Evolutionary conservation across 495 filamentous ascomycete genomes (phyloP).

Genomic region (Halenospora varia): DNA sequence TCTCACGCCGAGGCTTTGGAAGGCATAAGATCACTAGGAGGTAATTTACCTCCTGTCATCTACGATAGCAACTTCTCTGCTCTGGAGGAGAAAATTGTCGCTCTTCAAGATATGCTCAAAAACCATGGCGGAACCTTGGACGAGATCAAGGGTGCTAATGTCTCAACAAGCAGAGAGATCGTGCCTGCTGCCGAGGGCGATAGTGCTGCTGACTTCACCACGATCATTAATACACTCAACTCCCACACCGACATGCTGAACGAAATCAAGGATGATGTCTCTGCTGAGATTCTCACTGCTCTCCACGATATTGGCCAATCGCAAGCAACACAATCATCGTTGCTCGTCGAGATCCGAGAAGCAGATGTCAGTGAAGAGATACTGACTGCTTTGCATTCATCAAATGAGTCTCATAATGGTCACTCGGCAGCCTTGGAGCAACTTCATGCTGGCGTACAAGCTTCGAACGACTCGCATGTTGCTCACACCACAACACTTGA

Average conservation of each 20-base stretch:
- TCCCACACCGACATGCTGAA: constrained; percentile 14
- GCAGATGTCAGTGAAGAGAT: constrained; percentile 26
- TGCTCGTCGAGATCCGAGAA: constrained; percentile 20
- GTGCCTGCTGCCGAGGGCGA: neutral
- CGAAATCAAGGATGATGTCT: constrained; percentile 25
- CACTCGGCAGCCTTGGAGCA: neutral
- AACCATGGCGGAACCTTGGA: constrained; percentile 1
- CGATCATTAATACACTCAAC: constrained; percentile 13
- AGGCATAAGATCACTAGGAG: constrained; percentile 2
- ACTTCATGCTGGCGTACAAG: constrained; percentile 10
- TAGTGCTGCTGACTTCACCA: neutral
- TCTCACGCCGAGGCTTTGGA: constrained; percentile 13
- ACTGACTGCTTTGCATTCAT: constrained; percentile 21
- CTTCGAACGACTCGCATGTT: constrained; percentile 5
- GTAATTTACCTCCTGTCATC: neutral
- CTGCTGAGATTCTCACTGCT: constrained; percentile 20
- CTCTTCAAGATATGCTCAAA: neutral
- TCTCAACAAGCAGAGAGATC: constrained; percentile 2
- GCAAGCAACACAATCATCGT: constrained; percentile 6
- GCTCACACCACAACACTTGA: constrained; percentile 1
- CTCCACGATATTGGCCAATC: constrained; percentile 17
- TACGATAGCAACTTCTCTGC: neutral
- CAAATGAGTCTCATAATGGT: constrained; percentile 10
- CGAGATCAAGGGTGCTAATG: constrained; percentile 5
- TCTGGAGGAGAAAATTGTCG: constrained; percentile 10